These are phyloP conservation scores for Wickerhamiella allomyrinae DNA, from an alignment of 805 yeast genomes.

Conservation along the genomic window DNA sequence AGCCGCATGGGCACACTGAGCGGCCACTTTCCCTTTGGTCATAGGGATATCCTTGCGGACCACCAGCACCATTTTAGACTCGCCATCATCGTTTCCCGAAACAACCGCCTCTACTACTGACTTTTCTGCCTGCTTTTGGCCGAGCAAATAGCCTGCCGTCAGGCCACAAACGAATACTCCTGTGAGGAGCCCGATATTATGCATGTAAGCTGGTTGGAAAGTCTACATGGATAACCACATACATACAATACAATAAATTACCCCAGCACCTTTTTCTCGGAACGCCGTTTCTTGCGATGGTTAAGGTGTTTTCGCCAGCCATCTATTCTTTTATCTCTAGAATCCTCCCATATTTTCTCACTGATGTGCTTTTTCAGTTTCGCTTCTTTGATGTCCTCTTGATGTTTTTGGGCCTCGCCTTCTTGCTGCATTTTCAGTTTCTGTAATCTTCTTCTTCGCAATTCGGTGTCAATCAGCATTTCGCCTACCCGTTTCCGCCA, in stretches of 20 bases:
- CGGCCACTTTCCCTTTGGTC: slow-evolving; percentile 94
- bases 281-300: not conserved
- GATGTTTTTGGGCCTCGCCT: not conserved
- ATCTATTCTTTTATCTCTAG: not conserved
- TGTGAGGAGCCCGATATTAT: not conserved
- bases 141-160: slow-evolving; percentile 5
- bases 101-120: not conserved
- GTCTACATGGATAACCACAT: not conserved
- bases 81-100: slow-evolving; percentile 2
- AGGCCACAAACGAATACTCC: slow-evolving; percentile 6
- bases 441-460: not conserved
- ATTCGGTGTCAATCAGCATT: not conserved
- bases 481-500: not conserved
- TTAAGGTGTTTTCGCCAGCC: not conserved
- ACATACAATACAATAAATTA: not conserved
- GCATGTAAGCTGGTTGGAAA: too few species aligned
- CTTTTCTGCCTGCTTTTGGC: slow-evolving; percentile 4
- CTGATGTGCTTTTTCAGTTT: not conserved
- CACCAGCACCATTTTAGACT: slow-evolving; percentile 55
- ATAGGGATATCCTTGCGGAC: slow-evolving; percentile 80
- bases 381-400: not conserved
- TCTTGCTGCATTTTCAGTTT: not conserved
- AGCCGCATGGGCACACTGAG: slow-evolving; percentile 98
- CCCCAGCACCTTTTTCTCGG: not conserved
- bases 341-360: not conserved